Evolutionary conservation across 805 yeast species (phyloP).

Genomic region (Yamadazyma sp.): DNA sequence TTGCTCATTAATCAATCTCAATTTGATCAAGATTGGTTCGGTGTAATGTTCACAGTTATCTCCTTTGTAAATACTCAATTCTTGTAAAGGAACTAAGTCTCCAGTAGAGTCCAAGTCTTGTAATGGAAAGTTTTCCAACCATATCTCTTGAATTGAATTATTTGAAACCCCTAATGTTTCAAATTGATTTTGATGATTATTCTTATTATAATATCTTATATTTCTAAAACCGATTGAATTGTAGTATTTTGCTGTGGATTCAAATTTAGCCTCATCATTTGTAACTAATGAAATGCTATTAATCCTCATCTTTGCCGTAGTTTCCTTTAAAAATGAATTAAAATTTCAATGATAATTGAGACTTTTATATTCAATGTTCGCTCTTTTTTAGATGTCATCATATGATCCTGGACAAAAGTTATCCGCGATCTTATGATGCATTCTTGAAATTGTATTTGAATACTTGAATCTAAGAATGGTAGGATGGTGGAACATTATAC

Average conservation of each 20-base stretch:
- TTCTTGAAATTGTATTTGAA: no score
- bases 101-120: constrained; percentile 34
- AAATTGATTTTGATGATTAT: constrained; percentile 1
- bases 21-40: constrained; percentile 31
- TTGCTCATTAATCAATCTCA: constrained; percentile 24
- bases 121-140: constrained; percentile 70
- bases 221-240: constrained; percentile 57
- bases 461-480: no score
- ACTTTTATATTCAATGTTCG: no score
- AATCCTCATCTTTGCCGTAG: constrained; percentile 3
- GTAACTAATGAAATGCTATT: constrained; percentile 66
- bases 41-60: constrained; percentile 28
- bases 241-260: constrained; percentile 54
- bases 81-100: constrained; percentile 39
- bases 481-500: no score
- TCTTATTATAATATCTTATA: constrained; percentile 56
- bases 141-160: constrained; percentile 65
- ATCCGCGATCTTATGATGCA: no score
- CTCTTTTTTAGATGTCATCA: no score
- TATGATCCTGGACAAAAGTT: no score
- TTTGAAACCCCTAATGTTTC: constrained; percentile 51
- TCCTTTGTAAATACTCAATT: constrained; percentile 34
- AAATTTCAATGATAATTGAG: no score
- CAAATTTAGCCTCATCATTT: constrained; percentile 43
- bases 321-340: no score